Conservation (phyloP, 805 yeast genomes). For the Kregervanrija fluxuum region DNA sequence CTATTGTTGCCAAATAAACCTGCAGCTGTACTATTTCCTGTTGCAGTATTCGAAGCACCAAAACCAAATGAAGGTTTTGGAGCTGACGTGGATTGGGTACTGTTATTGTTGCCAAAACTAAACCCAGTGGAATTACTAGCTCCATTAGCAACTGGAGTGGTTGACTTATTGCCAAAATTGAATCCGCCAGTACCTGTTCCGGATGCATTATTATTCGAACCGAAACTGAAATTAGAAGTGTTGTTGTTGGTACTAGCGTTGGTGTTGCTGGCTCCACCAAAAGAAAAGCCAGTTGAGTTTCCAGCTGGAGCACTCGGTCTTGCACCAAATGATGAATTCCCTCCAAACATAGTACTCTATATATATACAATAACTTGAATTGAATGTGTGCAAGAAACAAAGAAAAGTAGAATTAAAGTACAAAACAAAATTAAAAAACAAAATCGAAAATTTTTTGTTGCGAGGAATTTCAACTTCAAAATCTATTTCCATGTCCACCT, state of each 20-base stretch:
- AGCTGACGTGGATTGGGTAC: neutral
- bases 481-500: slow-evolving; percentile 49
- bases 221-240: slow-evolving; percentile 14
- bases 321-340: neutral
- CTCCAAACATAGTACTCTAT: too few species aligned
- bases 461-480: neutral
- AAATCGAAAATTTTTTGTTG: too few species aligned
- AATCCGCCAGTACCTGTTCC: neutral
- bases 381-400: too few species aligned
- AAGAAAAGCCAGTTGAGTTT: slow-evolving; percentile 9
- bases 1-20: neutral
- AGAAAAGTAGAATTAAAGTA: too few species aligned
- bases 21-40: neutral
- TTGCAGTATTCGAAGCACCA: slow-evolving; percentile 3
- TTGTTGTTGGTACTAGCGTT: slow-evolving; percentile 2
- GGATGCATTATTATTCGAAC: slow-evolving; percentile 2
- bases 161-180: neutral
- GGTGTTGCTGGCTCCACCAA: slow-evolving; percentile 9
- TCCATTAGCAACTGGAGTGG: neutral
- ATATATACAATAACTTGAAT: too few species aligned
- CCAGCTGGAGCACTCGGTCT: neutral
- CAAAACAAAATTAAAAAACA: too few species aligned
- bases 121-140: slow-evolving; percentile 1
- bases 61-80: slow-evolving; percentile 9
- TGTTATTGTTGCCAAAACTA: neutral